These are phyloP conservation scores for Cruciata laevipes DNA, from an alignment of 257 asterid species.

Conservation along the genomic window DNA sequence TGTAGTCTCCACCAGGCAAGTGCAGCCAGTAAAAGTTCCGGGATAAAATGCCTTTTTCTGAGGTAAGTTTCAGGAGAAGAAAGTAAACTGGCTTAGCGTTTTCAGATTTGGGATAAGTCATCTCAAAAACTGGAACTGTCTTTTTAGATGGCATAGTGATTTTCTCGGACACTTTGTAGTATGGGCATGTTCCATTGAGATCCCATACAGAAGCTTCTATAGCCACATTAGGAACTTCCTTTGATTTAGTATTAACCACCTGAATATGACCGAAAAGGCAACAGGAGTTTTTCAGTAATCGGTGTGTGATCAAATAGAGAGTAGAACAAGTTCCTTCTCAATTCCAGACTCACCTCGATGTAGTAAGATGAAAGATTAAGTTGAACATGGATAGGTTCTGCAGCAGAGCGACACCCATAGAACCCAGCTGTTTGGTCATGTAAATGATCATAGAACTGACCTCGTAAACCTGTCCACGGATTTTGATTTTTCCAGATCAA, in stretches of 20 bases:
- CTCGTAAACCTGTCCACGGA: conserved; percentile 98
- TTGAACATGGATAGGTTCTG: conserved; percentile 94
- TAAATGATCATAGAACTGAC: conserved; percentile 96
- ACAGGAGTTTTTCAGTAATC: neutral
- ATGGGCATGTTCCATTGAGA: conserved; percentile 31
- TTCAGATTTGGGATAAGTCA: conserved; percentile 68
- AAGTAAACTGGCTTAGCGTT: conserved; percentile 71
- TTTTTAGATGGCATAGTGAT: conserved; percentile 59
- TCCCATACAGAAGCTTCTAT: conserved; percentile 12
- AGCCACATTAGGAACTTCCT: conserved; percentile 11
- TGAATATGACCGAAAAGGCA: neutral
- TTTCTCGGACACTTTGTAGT: conserved; percentile 53
- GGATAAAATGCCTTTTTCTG: conserved; percentile 53
- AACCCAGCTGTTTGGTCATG: conserved; percentile 97
- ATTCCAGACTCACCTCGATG: conserved; percentile 49
- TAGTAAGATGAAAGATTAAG: conserved; percentile 63
- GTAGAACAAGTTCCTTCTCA: neutral
- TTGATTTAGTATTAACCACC: conserved; percentile 14
- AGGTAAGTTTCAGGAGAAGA: conserved; percentile 75
- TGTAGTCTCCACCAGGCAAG: conserved; percentile 69
- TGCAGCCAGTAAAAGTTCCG: conserved; percentile 96
- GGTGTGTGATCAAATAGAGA: neutral
- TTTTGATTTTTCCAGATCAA: conserved; percentile 98
- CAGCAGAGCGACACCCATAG: conserved; percentile 91
- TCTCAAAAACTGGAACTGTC: conserved; percentile 50